phyloP scores from a whole-genome alignment of 1,284 basidiomycete species.

The Thelephora terrestris region DNA sequence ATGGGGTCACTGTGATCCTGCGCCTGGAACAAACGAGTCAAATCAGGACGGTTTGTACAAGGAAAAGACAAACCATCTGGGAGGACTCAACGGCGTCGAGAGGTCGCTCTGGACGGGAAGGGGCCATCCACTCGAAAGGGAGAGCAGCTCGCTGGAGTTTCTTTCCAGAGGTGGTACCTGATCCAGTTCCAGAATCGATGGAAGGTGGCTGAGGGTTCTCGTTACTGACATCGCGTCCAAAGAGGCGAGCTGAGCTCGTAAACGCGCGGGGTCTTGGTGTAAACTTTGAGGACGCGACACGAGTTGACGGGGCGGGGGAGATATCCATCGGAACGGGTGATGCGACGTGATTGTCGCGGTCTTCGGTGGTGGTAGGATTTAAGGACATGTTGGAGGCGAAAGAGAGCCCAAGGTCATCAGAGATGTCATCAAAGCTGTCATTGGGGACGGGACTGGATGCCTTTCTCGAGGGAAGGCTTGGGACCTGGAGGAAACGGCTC shows the following conservation, averaged over 20 bases:
- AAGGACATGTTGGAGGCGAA: conserved; percentile 74
- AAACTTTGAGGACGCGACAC: conserved; percentile 18
- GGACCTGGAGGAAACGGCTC: conserved; percentile 40
- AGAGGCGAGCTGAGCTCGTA: conserved; percentile 51
- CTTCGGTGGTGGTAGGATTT: conserved; percentile 50
- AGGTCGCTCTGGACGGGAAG: conserved; percentile 13
- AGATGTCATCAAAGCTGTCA: conserved; percentile 41
- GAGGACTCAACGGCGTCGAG: background rate
- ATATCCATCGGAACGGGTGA: conserved; percentile 57
- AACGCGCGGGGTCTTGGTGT: conserved; percentile 37
- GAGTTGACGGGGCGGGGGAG: conserved; percentile 43
- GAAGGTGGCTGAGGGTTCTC: conserved; percentile 17
- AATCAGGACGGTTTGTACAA: background rate
- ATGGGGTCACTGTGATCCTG: conserved; percentile 43
- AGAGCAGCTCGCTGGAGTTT: conserved; percentile 47
- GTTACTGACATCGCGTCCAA: conserved; percentile 65
- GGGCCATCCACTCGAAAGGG: conserved; percentile 50
- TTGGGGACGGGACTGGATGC: conserved; percentile 29
- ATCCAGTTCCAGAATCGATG: conserved; percentile 21
- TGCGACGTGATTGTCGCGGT: conserved; percentile 32
- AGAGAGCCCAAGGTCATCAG: conserved; percentile 61
- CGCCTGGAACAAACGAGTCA: conserved; percentile 1
- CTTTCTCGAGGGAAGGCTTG: conserved; percentile 40
- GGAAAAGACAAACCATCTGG: background rate
- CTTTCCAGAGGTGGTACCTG: conserved; percentile 35